Evolutionary conservation across 2,329 filamentous ascomycete species (phyloP).

Genomic region (Aureobasidium subglaciale): DNA sequence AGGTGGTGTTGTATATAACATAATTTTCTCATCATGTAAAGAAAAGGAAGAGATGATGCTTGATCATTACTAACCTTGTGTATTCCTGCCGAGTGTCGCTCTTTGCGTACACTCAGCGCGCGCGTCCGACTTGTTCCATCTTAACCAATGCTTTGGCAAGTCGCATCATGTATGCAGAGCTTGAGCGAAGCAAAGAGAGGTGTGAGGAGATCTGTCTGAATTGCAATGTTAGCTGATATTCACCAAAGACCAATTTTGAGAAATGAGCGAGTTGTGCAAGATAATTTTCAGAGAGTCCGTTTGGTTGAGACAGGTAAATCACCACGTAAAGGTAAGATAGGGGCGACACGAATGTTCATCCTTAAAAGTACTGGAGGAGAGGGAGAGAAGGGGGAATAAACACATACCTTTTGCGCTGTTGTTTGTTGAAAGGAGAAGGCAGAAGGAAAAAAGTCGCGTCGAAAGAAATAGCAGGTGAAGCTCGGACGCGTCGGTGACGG

Average conservation of each 20-base stretch:
- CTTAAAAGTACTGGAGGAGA: conserved; percentile 8
- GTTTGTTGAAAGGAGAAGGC: neutral
- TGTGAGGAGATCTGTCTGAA: conserved; percentile 4
- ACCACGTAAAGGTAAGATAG: conserved; percentile 54
- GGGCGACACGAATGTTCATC: conserved; percentile 56
- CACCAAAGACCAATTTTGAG: neutral
- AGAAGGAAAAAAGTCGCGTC: conserved; percentile 10
- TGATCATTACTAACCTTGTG: conserved; percentile 1
- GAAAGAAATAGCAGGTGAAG: conserved; percentile 7
- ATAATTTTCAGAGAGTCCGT: conserved; percentile 48
- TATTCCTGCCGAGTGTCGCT: neutral
- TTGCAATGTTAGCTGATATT: conserved; percentile 13
- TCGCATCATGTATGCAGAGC: conserved; percentile 15
- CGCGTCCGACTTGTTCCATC: neutral
- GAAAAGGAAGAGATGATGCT: neutral
- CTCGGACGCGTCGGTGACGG: conserved; percentile 13
- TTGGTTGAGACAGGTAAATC: conserved; percentile 56
- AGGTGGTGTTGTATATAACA: conserved; percentile 45
- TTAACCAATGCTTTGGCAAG: neutral
- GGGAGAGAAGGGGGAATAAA: neutral
- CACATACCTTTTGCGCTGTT: conserved; percentile 16
- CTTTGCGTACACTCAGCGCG: neutral
- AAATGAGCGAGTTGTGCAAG: conserved; percentile 10
- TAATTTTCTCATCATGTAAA: conserved; percentile 37
- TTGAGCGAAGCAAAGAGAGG: neutral